Evolutionary conservation across 192 early-diverging fungal species (phyloP).

Genomic region (Coemansia sp.): DNA sequence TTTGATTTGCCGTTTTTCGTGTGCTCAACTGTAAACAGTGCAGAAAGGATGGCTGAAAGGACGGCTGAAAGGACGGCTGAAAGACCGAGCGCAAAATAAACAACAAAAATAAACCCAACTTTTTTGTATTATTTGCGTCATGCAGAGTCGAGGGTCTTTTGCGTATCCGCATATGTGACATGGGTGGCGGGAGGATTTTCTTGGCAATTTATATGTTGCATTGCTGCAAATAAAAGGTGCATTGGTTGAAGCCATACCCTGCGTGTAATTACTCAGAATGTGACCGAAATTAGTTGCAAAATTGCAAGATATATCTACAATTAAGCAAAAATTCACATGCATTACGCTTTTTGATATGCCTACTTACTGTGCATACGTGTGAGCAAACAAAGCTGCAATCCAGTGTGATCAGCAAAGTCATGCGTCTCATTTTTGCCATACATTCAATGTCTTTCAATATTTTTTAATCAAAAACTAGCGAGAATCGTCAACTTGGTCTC

Average conservation of each 20-base stretch:
- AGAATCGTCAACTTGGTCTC: slow-evolving; percentile 3
- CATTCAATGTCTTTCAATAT: neutral
- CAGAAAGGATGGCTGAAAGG: neutral
- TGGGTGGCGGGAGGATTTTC: neutral
- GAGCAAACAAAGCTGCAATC: neutral
- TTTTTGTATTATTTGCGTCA: neutral
- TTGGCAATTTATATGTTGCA: neutral
- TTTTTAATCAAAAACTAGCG: neutral
- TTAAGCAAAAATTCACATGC: neutral
- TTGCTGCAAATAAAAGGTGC: neutral
- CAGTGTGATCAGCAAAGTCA: neutral
- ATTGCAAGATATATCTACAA: neutral
- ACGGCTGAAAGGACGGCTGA: neutral
- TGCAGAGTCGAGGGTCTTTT: neutral
- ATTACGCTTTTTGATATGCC: neutral
- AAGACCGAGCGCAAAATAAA: neutral
- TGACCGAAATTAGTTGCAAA: neutral
- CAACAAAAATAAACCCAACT: neutral
- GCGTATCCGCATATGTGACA: neutral
- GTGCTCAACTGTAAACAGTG: slow-evolving; percentile 3
- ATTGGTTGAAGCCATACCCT: neutral
- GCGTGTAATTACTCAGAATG: neutral
- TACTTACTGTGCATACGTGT: neutral
- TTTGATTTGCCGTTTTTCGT: slow-evolving; percentile 4
- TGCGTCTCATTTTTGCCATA: neutral